Conservation (phyloP, 805 yeast genomes). For the Starmera dryadoides region DNA sequence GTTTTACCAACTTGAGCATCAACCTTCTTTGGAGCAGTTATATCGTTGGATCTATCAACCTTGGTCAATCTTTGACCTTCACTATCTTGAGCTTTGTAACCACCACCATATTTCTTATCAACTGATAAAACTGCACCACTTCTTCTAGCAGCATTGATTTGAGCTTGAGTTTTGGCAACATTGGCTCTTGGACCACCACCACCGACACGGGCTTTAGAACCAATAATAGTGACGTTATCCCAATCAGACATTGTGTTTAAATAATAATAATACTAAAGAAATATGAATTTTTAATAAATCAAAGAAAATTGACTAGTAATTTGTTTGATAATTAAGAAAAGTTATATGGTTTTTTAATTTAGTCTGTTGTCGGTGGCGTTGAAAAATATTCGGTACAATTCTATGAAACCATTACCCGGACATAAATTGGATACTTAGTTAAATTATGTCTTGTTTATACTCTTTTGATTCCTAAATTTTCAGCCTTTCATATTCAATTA, state of each 20-base stretch:
- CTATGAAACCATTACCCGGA: too few relatives aligned
- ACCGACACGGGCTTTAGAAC: conserved; percentile 82
- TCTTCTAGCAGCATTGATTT: conserved; percentile 91
- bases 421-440: too few relatives aligned
- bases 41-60: conserved; percentile 89
- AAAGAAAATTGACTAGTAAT: too few relatives aligned
- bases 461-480: too few relatives aligned
- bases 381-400: too few relatives aligned
- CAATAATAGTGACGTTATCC: conserved; percentile 88
- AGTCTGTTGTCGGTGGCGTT: too few relatives aligned
- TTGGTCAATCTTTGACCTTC: conserved; percentile 95
- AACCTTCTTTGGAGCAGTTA: conserved; percentile 85
- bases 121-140: conserved; percentile 82
- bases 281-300: too few relatives aligned
- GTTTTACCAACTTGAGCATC: conserved; percentile 83
- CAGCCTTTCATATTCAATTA: too few relatives aligned
- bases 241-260: conserved; percentile 55
- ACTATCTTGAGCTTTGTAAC: conserved; percentile 55
- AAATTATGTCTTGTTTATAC: too few relatives aligned
- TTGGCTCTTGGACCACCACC: conserved; percentile 81
- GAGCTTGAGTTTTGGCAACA: conserved; percentile 73
- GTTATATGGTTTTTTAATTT: too few relatives aligned
- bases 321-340: too few relatives aligned
- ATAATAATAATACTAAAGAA: too few relatives aligned
- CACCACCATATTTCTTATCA: conserved; percentile 82